phyloP scores from a whole-genome alignment of 805 yeast genomes.

The Candida maltosa region DNA sequence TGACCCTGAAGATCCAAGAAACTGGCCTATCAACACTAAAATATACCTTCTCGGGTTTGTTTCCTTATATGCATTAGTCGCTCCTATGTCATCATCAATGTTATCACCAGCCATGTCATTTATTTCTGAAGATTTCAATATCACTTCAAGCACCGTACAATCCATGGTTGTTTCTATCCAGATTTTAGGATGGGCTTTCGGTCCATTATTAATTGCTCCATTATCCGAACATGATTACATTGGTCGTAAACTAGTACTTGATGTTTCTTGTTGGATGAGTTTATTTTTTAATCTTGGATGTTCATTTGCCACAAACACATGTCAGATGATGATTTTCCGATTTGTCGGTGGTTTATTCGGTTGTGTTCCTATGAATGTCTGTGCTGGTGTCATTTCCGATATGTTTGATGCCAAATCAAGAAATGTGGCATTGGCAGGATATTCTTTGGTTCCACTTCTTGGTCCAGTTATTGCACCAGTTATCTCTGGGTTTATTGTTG shows the following conservation, averaged over 20 bases:
- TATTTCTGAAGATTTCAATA: conserved; percentile 26
- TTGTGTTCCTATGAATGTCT: conserved; percentile 35
- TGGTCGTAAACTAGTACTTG: conserved; percentile 33
- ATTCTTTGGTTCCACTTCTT: conserved; percentile 32
- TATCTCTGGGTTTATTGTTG: conserved; percentile 33
- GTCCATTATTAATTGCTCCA: conserved; percentile 38
- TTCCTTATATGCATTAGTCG: conserved; percentile 32
- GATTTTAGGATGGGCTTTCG: conserved; percentile 38
- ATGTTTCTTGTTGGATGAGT: conserved; percentile 31
- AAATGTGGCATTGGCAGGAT: conserved; percentile 33
- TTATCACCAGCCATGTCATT: conserved; percentile 32
- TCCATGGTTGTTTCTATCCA: conserved; percentile 35
- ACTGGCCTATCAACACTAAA: conserved; percentile 26
- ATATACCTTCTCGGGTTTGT: conserved; percentile 22
- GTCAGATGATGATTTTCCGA: conserved; percentile 30
- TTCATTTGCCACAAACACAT: conserved; percentile 30
- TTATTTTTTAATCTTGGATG: conserved; percentile 34
- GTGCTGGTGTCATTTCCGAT: conserved; percentile 38
- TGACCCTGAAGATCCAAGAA: conserved; percentile 33
- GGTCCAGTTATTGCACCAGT: conserved; percentile 40
- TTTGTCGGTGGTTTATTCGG: conserved; percentile 37
- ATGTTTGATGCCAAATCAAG: conserved; percentile 30
- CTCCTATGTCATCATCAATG: conserved; percentile 41
- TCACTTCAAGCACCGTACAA: conserved; percentile 18
- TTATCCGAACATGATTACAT: conserved; percentile 33